Conservation (phyloP, 768 basidiomycete species). For the Ramaria sp. region DNA sequence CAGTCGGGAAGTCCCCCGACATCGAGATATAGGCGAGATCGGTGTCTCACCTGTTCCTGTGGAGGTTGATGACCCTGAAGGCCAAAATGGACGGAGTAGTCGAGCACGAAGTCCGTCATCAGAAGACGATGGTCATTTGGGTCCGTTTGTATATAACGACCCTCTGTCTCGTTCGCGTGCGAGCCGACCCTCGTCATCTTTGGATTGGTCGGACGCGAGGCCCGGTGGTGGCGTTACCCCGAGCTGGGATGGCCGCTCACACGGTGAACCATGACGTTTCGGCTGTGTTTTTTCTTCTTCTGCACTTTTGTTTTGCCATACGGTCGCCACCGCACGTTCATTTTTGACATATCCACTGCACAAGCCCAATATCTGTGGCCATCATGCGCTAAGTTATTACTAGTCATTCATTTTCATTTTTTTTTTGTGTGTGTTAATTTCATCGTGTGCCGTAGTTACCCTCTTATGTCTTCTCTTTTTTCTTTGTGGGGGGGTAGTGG, state of each 20-base stretch:
- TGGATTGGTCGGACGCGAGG: background rate
- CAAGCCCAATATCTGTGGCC: background rate
- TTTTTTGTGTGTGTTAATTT: background rate
- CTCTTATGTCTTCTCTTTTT: no score
- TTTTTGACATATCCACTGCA: background rate
- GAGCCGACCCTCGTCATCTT: background rate
- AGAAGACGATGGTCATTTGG: background rate
- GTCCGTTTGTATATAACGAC: background rate
- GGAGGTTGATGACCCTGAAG: background rate
- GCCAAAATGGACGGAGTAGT: background rate
- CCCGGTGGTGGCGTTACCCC: background rate
- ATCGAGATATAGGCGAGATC: background rate
- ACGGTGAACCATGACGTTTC: background rate
- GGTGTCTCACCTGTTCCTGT: background rate
- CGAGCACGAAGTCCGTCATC: background rate
- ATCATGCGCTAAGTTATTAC: slow-evolving; percentile 1
- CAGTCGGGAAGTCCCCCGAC: background rate
- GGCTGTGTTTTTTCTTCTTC: background rate
- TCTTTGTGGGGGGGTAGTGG: no score
- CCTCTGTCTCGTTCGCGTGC: background rate
- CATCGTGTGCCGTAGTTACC: background rate
- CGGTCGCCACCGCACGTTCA: background rate
- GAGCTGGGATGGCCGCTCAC: background rate
- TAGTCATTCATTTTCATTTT: background rate
- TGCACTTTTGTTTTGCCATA: background rate